Evolutionary conservation across 192 early-diverging fungal genomes (phyloP).

Genomic region (Chytriomyces hyalinus): DNA sequence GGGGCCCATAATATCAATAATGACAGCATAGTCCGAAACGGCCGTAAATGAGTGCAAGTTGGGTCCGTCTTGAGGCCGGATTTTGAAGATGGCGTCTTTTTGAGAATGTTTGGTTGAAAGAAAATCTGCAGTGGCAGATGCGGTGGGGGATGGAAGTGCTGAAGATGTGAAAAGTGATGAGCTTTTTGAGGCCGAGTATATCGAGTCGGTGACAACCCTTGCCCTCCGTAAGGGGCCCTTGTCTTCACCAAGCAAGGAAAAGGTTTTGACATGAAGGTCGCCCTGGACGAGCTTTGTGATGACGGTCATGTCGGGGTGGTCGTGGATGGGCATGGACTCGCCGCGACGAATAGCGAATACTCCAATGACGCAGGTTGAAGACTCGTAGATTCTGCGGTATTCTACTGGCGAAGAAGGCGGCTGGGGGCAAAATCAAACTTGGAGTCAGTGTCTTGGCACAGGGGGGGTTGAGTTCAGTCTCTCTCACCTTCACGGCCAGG

Average conservation of each 20-base stretch:
- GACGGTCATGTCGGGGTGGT: slow-evolving; percentile 57
- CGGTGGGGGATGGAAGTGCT: neutral
- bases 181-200: slow-evolving; percentile 1
- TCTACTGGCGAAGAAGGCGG: slow-evolving; percentile 12
- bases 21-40: slow-evolving; percentile 45
- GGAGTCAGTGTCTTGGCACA: neutral
- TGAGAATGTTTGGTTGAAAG: neutral
- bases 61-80: slow-evolving; percentile 28
- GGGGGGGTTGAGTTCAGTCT: neutral
- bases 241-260: neutral
- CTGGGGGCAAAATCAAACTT: neutral
- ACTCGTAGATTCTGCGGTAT: slow-evolving; percentile 30
- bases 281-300: slow-evolving; percentile 51
- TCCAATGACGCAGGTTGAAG: slow-evolving; percentile 44
- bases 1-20: slow-evolving; percentile 52
- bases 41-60: slow-evolving; percentile 51
- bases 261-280: slow-evolving; percentile 47
- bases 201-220: slow-evolving; percentile 6
- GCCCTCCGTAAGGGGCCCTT: neutral
- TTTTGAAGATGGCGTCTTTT: slow-evolving; percentile 29
- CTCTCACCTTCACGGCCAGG: neutral
- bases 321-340: slow-evolving; percentile 50
- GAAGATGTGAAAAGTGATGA: neutral
- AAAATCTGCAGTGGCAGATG: neutral
- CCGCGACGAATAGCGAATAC: slow-evolving; percentile 48